phyloP scores from a whole-genome alignment of 106 monocot genomes.

The Platanthera guangdongensis region DNA sequence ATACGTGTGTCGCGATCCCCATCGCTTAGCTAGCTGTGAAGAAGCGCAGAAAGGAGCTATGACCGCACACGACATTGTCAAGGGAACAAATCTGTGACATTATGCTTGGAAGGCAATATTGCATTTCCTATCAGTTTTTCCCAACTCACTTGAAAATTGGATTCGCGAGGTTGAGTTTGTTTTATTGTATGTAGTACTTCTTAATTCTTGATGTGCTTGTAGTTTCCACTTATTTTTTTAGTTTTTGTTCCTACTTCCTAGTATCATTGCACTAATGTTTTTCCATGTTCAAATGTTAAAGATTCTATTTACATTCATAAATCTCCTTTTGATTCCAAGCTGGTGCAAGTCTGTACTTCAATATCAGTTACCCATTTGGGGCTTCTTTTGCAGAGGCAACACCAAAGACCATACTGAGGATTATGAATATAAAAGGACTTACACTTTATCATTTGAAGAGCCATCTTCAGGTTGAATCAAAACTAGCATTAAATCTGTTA shows the following conservation, averaged over 20 bases:
- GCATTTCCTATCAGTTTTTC: not conserved
- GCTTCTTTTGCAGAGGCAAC: slow-evolving; percentile 12
- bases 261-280: not conserved
- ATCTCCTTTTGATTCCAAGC: not conserved
- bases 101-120: not conserved
- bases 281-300: not conserved
- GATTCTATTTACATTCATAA: not conserved
- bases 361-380: not conserved
- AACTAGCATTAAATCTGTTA: not conserved
- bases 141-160: not conserved
- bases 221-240: not conserved
- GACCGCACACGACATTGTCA: too few species aligned
- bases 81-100: not conserved
- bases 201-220: not conserved
- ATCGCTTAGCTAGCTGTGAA: too few species aligned
- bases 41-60: too few species aligned
- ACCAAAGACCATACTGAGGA: slow-evolving; percentile 7
- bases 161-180: not conserved
- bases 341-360: not conserved
- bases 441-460: slow-evolving; percentile 12
- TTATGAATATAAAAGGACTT: slow-evolving; percentile 14
- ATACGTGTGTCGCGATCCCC: too few species aligned
- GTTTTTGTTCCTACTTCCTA: not conserved
- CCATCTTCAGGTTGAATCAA: slow-evolving; percentile 8
- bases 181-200: not conserved